phyloP scores from a whole-genome alignment of 2,329 filamentous ascomycete genomes.

The Fusarium veterinarium region DNA sequence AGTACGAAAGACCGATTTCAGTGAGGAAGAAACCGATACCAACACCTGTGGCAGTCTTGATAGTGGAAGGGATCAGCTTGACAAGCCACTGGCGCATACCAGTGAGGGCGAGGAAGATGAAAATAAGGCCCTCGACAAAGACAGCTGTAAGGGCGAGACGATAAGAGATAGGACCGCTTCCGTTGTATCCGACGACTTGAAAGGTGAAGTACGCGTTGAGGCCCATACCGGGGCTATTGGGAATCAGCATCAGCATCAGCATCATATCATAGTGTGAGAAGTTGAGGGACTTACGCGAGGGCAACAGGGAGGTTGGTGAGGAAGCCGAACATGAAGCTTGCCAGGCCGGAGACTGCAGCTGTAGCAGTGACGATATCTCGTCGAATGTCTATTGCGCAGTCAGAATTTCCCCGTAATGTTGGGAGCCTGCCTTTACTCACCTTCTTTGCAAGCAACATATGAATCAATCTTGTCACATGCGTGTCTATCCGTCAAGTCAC shows the following conservation, averaged over 20 bases:
- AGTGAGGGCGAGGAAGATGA: conserved; percentile 71
- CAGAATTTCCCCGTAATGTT: background rate
- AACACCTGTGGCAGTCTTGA: conserved; percentile 74
- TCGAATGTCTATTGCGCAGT: conserved; percentile 63
- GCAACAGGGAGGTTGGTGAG: conserved; percentile 79
- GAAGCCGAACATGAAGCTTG: conserved; percentile 81
- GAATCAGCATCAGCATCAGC: conserved; percentile 33
- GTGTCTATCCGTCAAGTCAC: conserved; percentile 58
- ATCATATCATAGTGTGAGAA: background rate
- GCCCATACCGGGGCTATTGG: conserved; percentile 71
- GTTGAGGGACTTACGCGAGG: conserved; percentile 47
- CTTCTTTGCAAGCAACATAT: conserved; percentile 60
- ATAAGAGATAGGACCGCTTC: conserved; percentile 67
- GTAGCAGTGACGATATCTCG: conserved; percentile 86
- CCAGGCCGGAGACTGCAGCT: conserved; percentile 80
- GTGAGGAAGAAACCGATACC: conserved; percentile 74
- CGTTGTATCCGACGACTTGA: conserved; percentile 72
- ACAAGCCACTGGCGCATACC: conserved; percentile 80
- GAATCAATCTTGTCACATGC: conserved; percentile 61
- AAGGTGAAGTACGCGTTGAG: conserved; percentile 76
- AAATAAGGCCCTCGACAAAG: conserved; percentile 73
- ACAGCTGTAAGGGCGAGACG: conserved; percentile 71
- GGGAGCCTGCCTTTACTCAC: conserved; percentile 46
- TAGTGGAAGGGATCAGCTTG: conserved; percentile 71
- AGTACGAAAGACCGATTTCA: conserved; percentile 77